Conservation (phyloP, 225 moss, liverwort and hornwort species). For the Bryoerythrophyllum caledonicum region DNA sequence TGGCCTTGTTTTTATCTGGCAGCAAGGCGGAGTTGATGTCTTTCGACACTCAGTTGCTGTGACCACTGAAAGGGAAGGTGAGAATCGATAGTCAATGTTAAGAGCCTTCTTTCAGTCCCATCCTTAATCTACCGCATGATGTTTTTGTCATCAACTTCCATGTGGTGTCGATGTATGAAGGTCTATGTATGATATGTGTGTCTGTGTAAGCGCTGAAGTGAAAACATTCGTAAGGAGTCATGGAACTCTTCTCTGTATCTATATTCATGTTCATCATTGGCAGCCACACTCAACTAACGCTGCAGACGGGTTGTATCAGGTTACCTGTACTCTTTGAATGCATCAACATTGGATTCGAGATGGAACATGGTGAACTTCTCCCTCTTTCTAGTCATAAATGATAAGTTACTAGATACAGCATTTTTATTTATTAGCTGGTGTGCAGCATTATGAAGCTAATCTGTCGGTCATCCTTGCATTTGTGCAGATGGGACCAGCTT, state of each 20-base stretch:
- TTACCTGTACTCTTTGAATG: constrained; percentile 88
- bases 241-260: background rate
- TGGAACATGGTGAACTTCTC: constrained; percentile 64
- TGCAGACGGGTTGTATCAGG: constrained; percentile 44
- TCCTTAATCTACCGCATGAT: background rate
- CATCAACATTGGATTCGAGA: constrained; percentile 79
- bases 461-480: background rate
- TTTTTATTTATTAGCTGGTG: constrained; percentile 2
- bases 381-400: background rate
- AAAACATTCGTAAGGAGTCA: background rate
- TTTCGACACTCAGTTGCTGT: constrained; percentile 92
- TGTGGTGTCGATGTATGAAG: background rate
- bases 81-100: constrained; percentile 2
- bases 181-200: background rate
- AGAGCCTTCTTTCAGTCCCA: background rate
- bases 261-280: background rate
- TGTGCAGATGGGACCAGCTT: constrained; percentile 67
- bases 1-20: constrained; percentile 22
- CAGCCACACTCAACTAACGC: constrained; percentile 4
- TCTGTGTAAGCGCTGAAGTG: background rate
- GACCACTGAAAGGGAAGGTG: constrained; percentile 90
- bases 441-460: background rate
- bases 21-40: constrained; percentile 78
- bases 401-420: background rate
- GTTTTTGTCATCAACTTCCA: background rate